Evolutionary conservation across 192 early-diverging fungal genomes (phyloP), one percentile per base, ranked within the genome.

Genomic region (Backusella luteola): DNA sequence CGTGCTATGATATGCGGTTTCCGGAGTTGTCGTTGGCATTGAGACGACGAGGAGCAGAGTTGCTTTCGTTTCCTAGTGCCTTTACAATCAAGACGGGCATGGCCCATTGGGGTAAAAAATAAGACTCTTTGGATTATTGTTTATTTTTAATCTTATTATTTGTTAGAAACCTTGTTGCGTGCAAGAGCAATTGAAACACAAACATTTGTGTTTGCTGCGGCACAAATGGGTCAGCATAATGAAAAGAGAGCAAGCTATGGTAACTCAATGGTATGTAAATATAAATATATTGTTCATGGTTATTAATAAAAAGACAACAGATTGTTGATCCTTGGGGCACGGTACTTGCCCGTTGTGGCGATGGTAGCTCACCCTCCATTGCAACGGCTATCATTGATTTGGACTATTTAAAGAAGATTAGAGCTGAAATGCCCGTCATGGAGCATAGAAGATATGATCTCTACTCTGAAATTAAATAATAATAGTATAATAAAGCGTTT

Each of bases 171-270:
- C 0, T 87, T 96, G 14, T 84, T 95, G 63, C 85, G 93, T 19
- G 91, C 93, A 17, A 86, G 95, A 41, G 95, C 95, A 1, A 94
- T 96, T 49, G 95, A 96, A 76, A 94, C 89, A 5, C 95, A 96
- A 75, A 86, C 87, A 1, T 96, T 91, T 82, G 95, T 96, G 15
- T 84, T 94, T 76, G 95, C 92, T 1, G 89, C 92, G 15, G 94
- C 94, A 6, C 95, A 96, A 38, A 84, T 87, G 7, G 94, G 95
- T 23, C 86, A 89, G 76, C 94, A 96, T 66, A 90, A 88, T 79
- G 74, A 86, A 23, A 92, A 88, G 26, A 87, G 95, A 42, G 77
- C 77, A 21, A 94, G 92, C 77, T 94, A 90, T 77, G 95, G 95
- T 7, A 86, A 94, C 71, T 86, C 95, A 34, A 91, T 94, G 93